These are phyloP conservation scores for Wickerhamiella musiphila DNA, from an alignment of 805 yeast species.

Conservation along the genomic window DNA sequence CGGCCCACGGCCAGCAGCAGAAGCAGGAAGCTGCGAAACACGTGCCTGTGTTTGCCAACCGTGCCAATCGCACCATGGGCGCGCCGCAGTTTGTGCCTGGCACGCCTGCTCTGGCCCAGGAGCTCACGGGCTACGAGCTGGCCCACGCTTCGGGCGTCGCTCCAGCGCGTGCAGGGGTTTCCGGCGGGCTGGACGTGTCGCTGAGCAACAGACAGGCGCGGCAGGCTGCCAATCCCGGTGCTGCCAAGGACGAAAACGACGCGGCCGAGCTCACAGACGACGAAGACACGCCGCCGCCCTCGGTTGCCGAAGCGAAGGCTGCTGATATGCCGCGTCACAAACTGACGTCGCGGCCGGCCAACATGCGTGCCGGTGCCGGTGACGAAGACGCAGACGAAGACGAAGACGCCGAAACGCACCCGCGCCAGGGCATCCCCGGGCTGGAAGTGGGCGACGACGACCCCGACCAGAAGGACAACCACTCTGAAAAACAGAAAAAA, in stretches of 20 bases:
- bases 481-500: too few relatives aligned
- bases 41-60: not conserved
- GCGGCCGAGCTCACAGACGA: not conserved
- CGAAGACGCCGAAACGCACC: conserved; percentile 8
- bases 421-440: conserved; percentile 15
- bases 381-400: not conserved
- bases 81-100: conserved; percentile 3
- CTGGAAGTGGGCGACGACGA: conserved; percentile 13
- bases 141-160: conserved; percentile 1
- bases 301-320: not conserved
- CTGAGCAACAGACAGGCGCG: not conserved
- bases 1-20: not conserved
- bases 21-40: not conserved
- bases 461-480: too few relatives aligned
- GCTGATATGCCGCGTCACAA: not conserved
- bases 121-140: conserved; percentile 1
- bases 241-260: not conserved
- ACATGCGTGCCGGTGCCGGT: conserved; percentile 15
- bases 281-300: not conserved
- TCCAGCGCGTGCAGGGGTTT: not conserved
- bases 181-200: conserved; percentile 1
- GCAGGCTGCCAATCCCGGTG: not conserved
- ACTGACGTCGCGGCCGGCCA: conserved; percentile 13
- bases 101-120: not conserved
- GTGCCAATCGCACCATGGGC: conserved; percentile 1